Conservation (phyloP, 345 rosid species). For the Eucalyptus pauciflora region DNA sequence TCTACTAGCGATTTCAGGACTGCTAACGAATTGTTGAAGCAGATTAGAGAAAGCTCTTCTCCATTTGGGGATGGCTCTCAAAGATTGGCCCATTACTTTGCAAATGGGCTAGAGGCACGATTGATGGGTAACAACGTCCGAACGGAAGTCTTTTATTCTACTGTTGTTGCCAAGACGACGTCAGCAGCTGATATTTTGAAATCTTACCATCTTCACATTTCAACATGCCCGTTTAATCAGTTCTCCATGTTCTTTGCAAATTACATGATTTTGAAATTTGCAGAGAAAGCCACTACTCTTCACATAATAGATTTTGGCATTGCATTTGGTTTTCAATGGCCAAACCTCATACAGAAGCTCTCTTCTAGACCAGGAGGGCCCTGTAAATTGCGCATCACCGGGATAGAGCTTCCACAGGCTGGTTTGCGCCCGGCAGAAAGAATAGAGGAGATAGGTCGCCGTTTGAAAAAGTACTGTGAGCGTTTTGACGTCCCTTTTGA, state of each 20-base stretch:
- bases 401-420: constrained; percentile 70
- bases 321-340: constrained; percentile 86
- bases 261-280: constrained; percentile 31
- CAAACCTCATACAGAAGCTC: constrained; percentile 52
- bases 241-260: constrained; percentile 38
- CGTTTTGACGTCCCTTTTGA: constrained; percentile 67
- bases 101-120: constrained; percentile 75
- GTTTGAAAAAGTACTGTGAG: constrained; percentile 56
- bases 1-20: constrained; percentile 53
- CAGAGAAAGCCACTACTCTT: constrained; percentile 48
- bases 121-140: constrained; percentile 32
- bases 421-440: constrained; percentile 74
- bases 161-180: constrained; percentile 15
- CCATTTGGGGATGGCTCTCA: constrained; percentile 27
- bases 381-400: constrained; percentile 65
- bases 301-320: constrained; percentile 87
- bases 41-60: constrained; percentile 36
- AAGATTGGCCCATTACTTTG: constrained; percentile 33
- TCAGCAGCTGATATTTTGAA: constrained; percentile 54
- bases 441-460: constrained; percentile 63
- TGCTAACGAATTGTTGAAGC: constrained; percentile 65
- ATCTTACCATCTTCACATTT: constrained; percentile 33
- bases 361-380: constrained; percentile 32
- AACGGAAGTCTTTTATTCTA: constrained; percentile 11
- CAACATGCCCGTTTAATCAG: constrained; percentile 51